Evolutionary conservation across 352 stramenopile genomes (phyloP), one percentile per base, ranked within the genome.

Genomic region (Pseudoperonospora humuli): DNA sequence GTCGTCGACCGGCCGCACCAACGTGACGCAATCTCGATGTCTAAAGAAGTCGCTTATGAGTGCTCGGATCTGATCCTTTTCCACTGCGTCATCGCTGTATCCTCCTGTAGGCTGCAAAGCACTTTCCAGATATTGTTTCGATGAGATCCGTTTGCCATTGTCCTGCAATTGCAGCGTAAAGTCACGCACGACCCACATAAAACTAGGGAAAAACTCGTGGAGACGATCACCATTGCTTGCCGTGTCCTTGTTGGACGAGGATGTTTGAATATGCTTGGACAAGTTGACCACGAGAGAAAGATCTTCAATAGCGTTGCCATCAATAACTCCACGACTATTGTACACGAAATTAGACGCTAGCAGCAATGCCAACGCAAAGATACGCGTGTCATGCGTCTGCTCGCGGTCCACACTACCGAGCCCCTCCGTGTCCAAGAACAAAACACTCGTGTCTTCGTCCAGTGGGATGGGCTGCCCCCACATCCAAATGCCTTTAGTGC

Each of bases 401-500:
- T 79, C 67, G 43, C 83, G 79, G 34, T 95, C 75, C 7, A 80
- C 61, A 0, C 75, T 91, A 13, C 84, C 86, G 0, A 96, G 64
- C 3, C 86, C 86, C 53, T 96, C 86, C 4, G 85, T 96, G 51
- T 96, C 86, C 26, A 96, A 54, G 56, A 96, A 92, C 17, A 96
- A 32, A 18, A 85, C 57, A 41, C 56, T 86, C 11, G 79, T 89
- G 48, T 69, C 73, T 31, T 85, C 58, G 28, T 86, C 65, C 28
- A 89, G 47, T 26, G 74, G 61, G 36, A 92, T 74, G 21, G 83
- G 83, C 21, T 78, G 48, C 20, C 82, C 79, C 84, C 86, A 95
- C 62, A 96, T 88, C 84, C 86, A 96, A 45, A 96, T 95, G 39
- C 86, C 86, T 45, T 95, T 93, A 9, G 86, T 96, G 47, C 86